These are phyloP conservation scores for Leishmania martiniquensis DNA, from an alignment of 208 protist genomes.

Conservation along the genomic window DNA sequence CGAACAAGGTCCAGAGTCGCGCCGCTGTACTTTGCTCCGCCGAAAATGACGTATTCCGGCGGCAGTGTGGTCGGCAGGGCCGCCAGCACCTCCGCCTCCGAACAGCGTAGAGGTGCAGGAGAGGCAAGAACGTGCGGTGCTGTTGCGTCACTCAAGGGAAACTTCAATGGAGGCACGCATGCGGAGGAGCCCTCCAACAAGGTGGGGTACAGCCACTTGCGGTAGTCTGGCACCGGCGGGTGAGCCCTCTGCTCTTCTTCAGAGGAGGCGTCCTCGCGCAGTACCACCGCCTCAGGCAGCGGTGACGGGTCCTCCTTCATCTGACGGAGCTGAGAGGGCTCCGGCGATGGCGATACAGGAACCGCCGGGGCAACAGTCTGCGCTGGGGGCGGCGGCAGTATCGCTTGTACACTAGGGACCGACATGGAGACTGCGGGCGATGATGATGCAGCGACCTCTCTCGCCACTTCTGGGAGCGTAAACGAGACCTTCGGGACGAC, in stretches of 20 bases:
- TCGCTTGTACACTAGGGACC: background rate
- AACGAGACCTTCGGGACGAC: background rate
- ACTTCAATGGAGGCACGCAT: conserved; percentile 24
- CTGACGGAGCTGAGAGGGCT: conserved; percentile 5
- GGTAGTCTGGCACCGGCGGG: conserved; percentile 26
- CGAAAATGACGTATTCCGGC: conserved; percentile 78
- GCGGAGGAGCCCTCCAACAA: conserved; percentile 4
- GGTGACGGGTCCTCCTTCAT: conserved; percentile 22
- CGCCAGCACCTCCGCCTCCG: conserved; percentile 25
- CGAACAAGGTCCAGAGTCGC: conserved; percentile 21
- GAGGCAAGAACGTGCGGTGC: conserved; percentile 30
- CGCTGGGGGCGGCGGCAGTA: background rate
- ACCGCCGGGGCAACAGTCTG: background rate
- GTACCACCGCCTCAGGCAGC: background rate
- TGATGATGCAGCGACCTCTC: background rate
- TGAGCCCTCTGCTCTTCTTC: background rate
- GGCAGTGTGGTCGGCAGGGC: conserved; percentile 48
- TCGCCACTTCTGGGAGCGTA: background rate
- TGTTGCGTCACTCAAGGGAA: conserved; percentile 26
- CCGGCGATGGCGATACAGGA: background rate
- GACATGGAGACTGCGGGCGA: background rate
- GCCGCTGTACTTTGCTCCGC: conserved; percentile 74
- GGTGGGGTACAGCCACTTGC: conserved; percentile 33
- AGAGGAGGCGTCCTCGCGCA: too few relatives aligned
- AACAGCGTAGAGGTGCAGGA: conserved; percentile 27